Conservation (phyloP, 495 filamentous ascomycete species). For the Neurospora terricola region DNA sequence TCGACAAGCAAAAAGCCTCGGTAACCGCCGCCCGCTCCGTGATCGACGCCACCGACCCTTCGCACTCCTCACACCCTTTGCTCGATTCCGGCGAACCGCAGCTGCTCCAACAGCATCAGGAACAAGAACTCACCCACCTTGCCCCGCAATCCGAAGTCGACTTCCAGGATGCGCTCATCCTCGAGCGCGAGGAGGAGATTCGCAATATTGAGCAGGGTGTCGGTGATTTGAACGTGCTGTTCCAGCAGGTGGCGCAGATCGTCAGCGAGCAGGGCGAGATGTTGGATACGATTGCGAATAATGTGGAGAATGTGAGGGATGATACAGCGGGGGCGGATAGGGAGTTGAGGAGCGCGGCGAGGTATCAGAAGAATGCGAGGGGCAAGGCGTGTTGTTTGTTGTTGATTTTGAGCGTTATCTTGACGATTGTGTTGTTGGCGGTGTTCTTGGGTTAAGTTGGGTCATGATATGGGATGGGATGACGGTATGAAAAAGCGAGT, state of each 20-base stretch:
- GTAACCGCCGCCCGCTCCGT: conserved; percentile 68
- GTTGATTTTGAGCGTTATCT: conserved; percentile 79
- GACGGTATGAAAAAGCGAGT: not conserved
- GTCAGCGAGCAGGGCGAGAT: conserved; percentile 86
- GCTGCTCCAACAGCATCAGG: conserved; percentile 53
- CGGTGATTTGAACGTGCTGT: conserved; percentile 89
- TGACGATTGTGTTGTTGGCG: conserved; percentile 81
- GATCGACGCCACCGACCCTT: conserved; percentile 27
- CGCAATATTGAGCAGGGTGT: conserved; percentile 94
- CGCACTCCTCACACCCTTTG: conserved; percentile 19
- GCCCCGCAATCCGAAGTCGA: conserved; percentile 93
- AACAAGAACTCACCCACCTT: conserved; percentile 69
- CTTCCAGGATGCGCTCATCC: conserved; percentile 91
- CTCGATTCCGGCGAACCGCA: conserved; percentile 24
- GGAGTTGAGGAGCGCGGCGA: conserved; percentile 70
- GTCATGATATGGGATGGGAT: not conserved
- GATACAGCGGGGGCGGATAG: conserved; percentile 76
- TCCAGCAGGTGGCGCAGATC: conserved; percentile 93
- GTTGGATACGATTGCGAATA: conserved; percentile 79
- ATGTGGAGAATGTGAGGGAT: conserved; percentile 69
- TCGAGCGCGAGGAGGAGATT: conserved; percentile 93
- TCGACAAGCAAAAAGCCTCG: conserved; percentile 87
- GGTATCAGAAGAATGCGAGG: conserved; percentile 88
- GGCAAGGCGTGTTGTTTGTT: conserved; percentile 89
- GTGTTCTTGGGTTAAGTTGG: conserved; percentile 52